A percentile compares a stretch with the other conserved stretches of the same genome.
Conservation (phyloP, 2,329 filamentous ascomycete genomes). For the Fusarium sacchari region DNA sequence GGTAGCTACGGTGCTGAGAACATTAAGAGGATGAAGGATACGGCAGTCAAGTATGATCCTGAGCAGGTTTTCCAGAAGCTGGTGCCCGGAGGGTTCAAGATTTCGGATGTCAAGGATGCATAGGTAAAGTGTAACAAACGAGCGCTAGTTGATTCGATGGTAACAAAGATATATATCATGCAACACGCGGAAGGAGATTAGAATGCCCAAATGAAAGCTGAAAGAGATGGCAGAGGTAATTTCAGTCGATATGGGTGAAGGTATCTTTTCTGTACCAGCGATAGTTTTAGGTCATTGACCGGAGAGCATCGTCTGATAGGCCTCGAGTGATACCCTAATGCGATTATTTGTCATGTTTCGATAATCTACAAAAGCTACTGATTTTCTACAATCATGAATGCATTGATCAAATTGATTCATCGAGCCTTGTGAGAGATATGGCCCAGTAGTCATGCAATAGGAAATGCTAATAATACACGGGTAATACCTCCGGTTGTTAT, state of each 20-base stretch:
- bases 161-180: neutral
- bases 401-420: neutral
- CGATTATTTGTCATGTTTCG: accelerated
- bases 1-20: slow-evolving; percentile 38
- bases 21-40: slow-evolving; percentile 31
- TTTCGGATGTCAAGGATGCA: slow-evolving; percentile 30
- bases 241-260: neutral
- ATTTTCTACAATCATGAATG: too few relatives aligned
- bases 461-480: neutral
- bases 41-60: slow-evolving; percentile 39
- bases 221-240: neutral
- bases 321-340: accelerated
- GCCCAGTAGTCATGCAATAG: neutral
- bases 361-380: accelerated
- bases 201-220: neutral
- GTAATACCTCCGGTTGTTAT: neutral
- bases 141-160: accelerated
- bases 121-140: accelerated
- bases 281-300: neutral
- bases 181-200: neutral
- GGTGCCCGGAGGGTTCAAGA: slow-evolving; percentile 34
- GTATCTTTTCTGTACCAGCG: accelerated
- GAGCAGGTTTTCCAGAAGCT: slow-evolving; percentile 42
- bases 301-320: accelerated
- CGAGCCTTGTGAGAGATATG: neutral